Evolutionary conservation across 129 eudicot species (phyloP).

Genomic region (Centrapalus pauciflorus): DNA sequence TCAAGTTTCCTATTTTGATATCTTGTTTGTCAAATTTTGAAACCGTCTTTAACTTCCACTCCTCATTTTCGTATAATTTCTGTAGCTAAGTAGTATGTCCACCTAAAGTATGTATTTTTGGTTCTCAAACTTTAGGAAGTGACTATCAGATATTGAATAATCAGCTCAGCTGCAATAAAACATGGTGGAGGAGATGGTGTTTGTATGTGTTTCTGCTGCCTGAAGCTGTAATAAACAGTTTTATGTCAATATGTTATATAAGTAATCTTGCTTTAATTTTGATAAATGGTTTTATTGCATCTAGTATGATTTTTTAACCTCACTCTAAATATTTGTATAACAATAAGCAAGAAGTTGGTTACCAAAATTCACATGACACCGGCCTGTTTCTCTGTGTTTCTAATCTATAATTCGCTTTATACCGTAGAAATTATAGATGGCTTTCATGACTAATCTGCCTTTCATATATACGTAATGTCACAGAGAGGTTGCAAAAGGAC

Average conservation of each 20-base stretch:
- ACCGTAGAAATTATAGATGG: not conserved
- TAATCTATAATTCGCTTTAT: no score
- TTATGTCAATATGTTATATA: not conserved
- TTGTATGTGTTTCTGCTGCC: slow-evolving; percentile 3
- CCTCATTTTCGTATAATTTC: not conserved
- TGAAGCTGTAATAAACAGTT: not conserved
- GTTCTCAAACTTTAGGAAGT: not conserved
- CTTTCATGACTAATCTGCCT: not conserved
- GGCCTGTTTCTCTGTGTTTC: no score
- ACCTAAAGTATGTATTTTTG: not conserved
- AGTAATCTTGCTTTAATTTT: not conserved
- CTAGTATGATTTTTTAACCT: not conserved
- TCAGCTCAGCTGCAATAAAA: not conserved
- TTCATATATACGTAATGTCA: slow-evolving; percentile 12
- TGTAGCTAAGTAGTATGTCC: not conserved
- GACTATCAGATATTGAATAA: not conserved
- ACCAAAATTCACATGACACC: not conserved
- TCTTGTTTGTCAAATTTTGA: not conserved
- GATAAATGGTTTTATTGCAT: not conserved
- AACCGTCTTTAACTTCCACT: not conserved
- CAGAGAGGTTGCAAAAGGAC: slow-evolving; percentile 94
- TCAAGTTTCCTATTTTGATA: not conserved
- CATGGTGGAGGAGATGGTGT: not conserved
- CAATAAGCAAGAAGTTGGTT: not conserved
- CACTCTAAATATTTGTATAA: not conserved